Evolutionary conservation across 2,329 filamentous ascomycete genomes (phyloP), one percentile per base, ranked within the genome.

Genomic region (Colletotrichum lindemuthianum): DNA sequence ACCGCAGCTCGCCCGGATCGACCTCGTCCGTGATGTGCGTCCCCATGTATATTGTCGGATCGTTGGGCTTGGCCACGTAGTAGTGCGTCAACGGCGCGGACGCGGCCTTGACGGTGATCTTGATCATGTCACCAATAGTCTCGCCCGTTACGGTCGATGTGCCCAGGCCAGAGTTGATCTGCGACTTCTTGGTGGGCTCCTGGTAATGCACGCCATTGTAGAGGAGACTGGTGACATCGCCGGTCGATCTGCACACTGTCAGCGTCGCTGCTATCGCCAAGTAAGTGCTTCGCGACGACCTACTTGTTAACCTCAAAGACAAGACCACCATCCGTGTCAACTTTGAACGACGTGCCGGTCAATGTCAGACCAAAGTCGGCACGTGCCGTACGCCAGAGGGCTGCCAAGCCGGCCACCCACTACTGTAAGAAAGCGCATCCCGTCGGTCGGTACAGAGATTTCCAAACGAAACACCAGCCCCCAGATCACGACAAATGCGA

Each of bases 141-240:
- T 72, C 69, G 6, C 68, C 63, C 3, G 69, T 69, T n/a, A 72
- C 70, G 3, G 53, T 65, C 0, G 68, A 69, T 0, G 56, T 59
- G 4, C 70, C 70, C 2, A 86, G 75, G 2, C 84, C 83, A 13
- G 82, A 85, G 16, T 76, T 77, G 49, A 86, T 84, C 41, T 85
- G 83, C 5, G 82, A 82, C 9, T 75, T 78, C 40, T 77, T 79
- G 49, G 71, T 71, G 1, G 74, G 67, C 34, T 81, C 82, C 69
- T 86, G 84, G 12, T 83, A 76, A 61, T 86, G 79, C 12, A 79
- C 74, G 44, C 79, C 78, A 37, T 80, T 79, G 68, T 79, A 85
- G 52, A 82, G 81, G 71, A 90, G 85, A 0, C 86, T 89, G 9
- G 81, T 88, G 72, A 90, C 86, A 68, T 90, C 88, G 69, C 88